phyloP scores from a whole-genome alignment of 805 yeast species.

The Saccharomycopsis fodiens region DNA sequence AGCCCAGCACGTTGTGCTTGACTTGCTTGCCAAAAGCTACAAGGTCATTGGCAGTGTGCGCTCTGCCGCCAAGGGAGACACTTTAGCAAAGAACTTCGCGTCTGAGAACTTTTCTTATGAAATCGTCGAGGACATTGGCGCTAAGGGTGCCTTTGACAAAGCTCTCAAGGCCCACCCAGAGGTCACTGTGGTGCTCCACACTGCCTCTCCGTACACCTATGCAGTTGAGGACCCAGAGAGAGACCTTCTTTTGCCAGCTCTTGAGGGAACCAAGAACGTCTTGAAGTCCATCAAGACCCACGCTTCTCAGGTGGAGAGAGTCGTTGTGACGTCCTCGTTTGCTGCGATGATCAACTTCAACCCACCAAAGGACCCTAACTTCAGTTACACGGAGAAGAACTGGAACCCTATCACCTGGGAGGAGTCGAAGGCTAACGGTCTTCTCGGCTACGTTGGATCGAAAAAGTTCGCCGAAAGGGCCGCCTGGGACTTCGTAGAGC shows the following conservation, averaged over 20 bases:
- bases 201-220: constrained; percentile 41
- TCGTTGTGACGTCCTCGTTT: constrained; percentile 50
- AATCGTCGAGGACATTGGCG: constrained; percentile 31
- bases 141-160: constrained; percentile 37
- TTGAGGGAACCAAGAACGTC: constrained; percentile 44
- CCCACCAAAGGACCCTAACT: constrained; percentile 12
- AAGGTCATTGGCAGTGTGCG: constrained; percentile 47
- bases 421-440: constrained; percentile 22
- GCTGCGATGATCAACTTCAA: constrained; percentile 38
- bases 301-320: constrained; percentile 39
- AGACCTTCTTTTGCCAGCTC: constrained; percentile 50
- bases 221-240: constrained; percentile 36
- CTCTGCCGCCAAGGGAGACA: constrained; percentile 36
- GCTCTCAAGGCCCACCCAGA: constrained; percentile 35
- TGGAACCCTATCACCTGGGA: constrained; percentile 33
- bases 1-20: constrained; percentile 40
- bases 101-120: constrained; percentile 25
- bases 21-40: constrained; percentile 34
- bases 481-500: constrained; percentile 45
- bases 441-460: constrained; percentile 35
- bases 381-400: constrained; percentile 26
- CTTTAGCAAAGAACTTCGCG: not conserved
- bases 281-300: constrained; percentile 35
- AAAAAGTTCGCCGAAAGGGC: constrained; percentile 51
- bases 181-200: constrained; percentile 39